These are phyloP conservation scores for Trametes gibbosa DNA, from an alignment of 768 basidiomycete species.

Conservation along the genomic window DNA sequence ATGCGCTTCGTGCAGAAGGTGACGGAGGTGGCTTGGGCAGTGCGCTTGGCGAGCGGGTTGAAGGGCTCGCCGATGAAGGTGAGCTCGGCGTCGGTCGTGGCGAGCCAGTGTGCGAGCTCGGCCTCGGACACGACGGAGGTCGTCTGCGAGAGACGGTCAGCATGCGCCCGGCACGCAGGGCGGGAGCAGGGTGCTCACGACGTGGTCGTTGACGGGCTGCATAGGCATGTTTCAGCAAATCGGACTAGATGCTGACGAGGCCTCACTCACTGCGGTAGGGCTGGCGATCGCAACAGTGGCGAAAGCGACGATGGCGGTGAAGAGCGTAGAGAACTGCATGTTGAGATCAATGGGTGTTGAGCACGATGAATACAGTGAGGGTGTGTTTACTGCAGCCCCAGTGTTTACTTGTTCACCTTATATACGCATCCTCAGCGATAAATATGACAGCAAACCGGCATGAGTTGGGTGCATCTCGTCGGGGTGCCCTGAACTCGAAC, in stretches of 20 bases:
- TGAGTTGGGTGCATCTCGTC: too few relatives aligned
- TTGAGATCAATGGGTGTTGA: background rate
- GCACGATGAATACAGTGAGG: background rate
- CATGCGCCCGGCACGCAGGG: too few relatives aligned
- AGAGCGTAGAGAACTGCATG: constrained; percentile 5
- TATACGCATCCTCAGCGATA: background rate
- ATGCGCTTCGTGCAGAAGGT: constrained; percentile 29
- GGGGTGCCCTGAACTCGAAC: too few relatives aligned
- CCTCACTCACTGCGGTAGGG: background rate
- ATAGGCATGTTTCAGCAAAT: too few relatives aligned
- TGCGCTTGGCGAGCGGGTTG: constrained; percentile 19
- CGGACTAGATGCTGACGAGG: too few relatives aligned
- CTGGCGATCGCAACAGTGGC: background rate
- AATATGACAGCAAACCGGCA: too few relatives aligned
- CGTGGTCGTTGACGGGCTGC: background rate
- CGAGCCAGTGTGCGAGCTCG: constrained; percentile 14
- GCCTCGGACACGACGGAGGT: constrained; percentile 1
- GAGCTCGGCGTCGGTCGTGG: constrained; percentile 23
- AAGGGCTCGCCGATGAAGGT: constrained; percentile 26
- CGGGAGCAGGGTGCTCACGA: too few relatives aligned
- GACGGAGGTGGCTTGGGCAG: constrained; percentile 26
- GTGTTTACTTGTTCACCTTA: background rate
- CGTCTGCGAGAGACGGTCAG: too few relatives aligned
- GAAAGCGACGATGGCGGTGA: background rate
- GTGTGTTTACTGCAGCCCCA: background rate